A percentile compares a stretch with the other conserved stretches of the same genome.
Evolutionary conservation across 805 yeast genomes (phyloP).

Genomic region (Peterozyma toletana): DNA sequence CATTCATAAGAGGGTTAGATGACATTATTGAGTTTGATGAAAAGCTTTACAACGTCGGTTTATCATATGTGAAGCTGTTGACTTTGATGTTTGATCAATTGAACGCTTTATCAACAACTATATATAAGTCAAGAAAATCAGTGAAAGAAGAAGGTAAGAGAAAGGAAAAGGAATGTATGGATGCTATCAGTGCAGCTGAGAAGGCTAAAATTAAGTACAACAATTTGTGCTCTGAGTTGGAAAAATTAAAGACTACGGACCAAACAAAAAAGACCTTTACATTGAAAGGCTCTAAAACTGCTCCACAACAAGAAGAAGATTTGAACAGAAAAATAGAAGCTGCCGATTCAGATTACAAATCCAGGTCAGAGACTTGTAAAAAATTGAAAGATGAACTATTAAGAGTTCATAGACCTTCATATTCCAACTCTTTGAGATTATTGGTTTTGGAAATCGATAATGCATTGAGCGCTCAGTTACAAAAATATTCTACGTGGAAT

Average conservation of each 20-base stretch:
- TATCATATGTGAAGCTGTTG: constrained; percentile 71
- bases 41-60: constrained; percentile 57
- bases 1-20: constrained; percentile 61
- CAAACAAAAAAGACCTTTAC: constrained; percentile 80
- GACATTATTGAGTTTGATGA: constrained; percentile 74
- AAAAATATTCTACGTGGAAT: constrained; percentile 80
- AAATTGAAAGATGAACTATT: constrained; percentile 68
- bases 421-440: constrained; percentile 63
- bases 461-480: constrained; percentile 82
- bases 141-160: constrained; percentile 77
- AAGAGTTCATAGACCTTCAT: constrained; percentile 69
- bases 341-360: constrained; percentile 84
- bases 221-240: constrained; percentile 80
- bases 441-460: constrained; percentile 81
- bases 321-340: constrained; percentile 68
- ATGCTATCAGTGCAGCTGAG: constrained; percentile 77
- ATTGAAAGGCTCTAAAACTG: constrained; percentile 69
- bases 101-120: constrained; percentile 57
- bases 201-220: constrained; percentile 79
- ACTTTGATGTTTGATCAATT: constrained; percentile 84
- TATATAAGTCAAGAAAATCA: constrained; percentile 65
- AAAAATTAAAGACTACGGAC: constrained; percentile 65
- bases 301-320: constrained; percentile 89
- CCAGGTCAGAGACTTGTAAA: constrained; percentile 66
- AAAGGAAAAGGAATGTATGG: constrained; percentile 78